Evolutionary conservation across 2,329 filamentous ascomycete genomes (phyloP), one percentile per base, ranked within the genome.

Genomic region (Verticillium tricorpus): DNA sequence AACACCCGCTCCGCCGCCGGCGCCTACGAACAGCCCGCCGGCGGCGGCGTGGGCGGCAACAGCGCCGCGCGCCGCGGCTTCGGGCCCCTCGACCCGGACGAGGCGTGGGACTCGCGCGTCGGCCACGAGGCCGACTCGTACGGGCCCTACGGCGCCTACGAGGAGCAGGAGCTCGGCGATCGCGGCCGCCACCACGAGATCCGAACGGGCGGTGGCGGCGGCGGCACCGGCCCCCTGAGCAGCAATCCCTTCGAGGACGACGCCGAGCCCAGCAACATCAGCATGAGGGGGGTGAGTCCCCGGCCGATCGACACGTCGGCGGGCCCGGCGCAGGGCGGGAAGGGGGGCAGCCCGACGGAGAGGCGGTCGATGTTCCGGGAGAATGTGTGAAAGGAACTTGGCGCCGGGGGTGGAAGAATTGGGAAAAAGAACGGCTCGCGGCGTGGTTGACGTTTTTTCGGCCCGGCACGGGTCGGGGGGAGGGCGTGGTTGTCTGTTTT

Each of bases 41-140:
- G 74, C 6, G 19, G 3, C 40, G 40, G 17, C 17, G 45, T 6
- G n/a, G 17, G 17, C 54, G 76, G 73, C 63, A 74, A 73, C 22
- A 65, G 74, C 37, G 77, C 77, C 56, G 77, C 79, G 61, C 80
- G 81, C 60, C 76, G 84, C 60, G 86, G 86, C 25, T 88, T 90
- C 72, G 86, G 88, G 1, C 80, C 87, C 4, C 82, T 92, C 56
- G 92, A 95, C 70, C 90, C 90, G 1, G 92, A 96, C 72, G 91
- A 93, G 70, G 91, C 91, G 2, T 96, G 92, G 92, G 91, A 95
- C 76, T 77, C 90, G 65, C 82, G 90, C 63, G 91, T 96, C 5
- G 90, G 90, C 62, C 82, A 87, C 68, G 91, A 93, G 73, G 85
- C 88, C 19, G 87, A 89, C 70, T 77, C 76, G 14, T 87, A 88